A percentile compares a stretch with the other conserved stretches of the same genome.
phyloP scores from a whole-genome alignment of 345 rosid species.

The Populus simonii region DNA sequence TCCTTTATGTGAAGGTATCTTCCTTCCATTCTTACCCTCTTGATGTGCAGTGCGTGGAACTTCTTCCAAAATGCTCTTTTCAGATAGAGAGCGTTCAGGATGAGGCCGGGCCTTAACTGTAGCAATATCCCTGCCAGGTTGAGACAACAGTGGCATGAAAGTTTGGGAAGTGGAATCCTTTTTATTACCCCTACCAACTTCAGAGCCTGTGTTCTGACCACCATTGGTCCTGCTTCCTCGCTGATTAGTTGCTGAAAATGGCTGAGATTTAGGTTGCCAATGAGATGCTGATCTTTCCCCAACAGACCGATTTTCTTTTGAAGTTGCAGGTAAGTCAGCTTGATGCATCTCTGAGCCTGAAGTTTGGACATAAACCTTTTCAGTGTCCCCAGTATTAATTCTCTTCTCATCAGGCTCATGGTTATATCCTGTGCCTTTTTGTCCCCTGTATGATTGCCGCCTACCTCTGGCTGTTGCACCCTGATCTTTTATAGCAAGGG shows the following conservation, averaged over 20 bases:
- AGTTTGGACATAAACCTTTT: constrained; percentile 35
- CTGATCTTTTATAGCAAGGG: constrained; percentile 50
- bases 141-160: constrained; percentile 21
- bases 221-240: constrained; percentile 41
- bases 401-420: constrained; percentile 53
- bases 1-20: constrained; percentile 33
- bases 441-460: constrained; percentile 51
- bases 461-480: constrained; percentile 46
- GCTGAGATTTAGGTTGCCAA: constrained; percentile 72
- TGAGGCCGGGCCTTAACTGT: constrained; percentile 20
- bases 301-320: constrained; percentile 55
- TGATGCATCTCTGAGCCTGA: constrained; percentile 44
- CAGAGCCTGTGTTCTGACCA: constrained; percentile 38
- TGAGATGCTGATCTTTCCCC: constrained; percentile 57
- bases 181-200: constrained; percentile 36
- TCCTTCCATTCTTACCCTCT: constrained; percentile 54
- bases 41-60: constrained; percentile 28
- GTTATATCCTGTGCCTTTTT: constrained; percentile 43
- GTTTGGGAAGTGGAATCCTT: constrained; percentile 37
- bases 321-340: constrained; percentile 33
- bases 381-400: constrained; percentile 39
- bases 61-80: constrained; percentile 34
- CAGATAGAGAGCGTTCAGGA: constrained; percentile 21
- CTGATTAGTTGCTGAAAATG: constrained; percentile 32
- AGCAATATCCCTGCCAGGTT: constrained; percentile 24